phyloP scores from a whole-genome alignment of 208 protist genomes.

The Crithidia acanthocephali region DNA sequence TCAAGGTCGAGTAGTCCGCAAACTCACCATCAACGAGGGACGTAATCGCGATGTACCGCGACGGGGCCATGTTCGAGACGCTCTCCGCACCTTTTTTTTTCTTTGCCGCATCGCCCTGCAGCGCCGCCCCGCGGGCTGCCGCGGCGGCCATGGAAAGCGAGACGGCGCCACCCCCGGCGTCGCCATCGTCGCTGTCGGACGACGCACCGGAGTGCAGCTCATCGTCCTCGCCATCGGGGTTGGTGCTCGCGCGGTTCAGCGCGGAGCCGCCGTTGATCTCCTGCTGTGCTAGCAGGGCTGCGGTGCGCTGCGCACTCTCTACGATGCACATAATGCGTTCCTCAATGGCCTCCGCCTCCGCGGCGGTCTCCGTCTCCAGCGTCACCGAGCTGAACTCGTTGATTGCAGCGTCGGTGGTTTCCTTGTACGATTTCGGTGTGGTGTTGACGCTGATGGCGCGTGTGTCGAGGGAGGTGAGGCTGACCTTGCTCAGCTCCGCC shows the following conservation, averaged over 20 bases:
- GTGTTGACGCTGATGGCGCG: constrained; percentile 22
- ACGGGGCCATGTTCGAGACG: constrained; percentile 55
- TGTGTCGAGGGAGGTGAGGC: constrained; percentile 26
- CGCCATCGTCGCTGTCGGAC: constrained; percentile 45
- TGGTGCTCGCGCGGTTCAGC: constrained; percentile 13
- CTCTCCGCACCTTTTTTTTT: constrained; percentile 35
- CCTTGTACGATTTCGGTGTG: constrained; percentile 32
- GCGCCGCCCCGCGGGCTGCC: constrained; percentile 21
- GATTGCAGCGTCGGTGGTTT: constrained; percentile 27
- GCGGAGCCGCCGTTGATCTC: constrained; percentile 40
- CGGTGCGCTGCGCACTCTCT: constrained; percentile 53
- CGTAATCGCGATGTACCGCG: constrained; percentile 83
- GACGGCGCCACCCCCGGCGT: constrained; percentile 3
- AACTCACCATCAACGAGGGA: constrained; percentile 91
- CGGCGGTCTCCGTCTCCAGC: constrained; percentile 43
- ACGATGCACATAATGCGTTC: constrained; percentile 50
- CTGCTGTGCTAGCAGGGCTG: constrained; percentile 51
- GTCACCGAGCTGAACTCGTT: constrained; percentile 59
- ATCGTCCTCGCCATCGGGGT: constrained; percentile 40
- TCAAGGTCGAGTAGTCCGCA: constrained; percentile 85
- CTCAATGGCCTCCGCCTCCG: constrained; percentile 46
- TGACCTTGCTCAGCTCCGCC: constrained; percentile 28
- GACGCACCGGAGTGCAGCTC: constrained; percentile 34
- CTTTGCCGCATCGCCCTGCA: constrained; percentile 23
- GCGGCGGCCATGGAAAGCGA: constrained; percentile 17